phyloP scores from a whole-genome alignment of 176 grass and related monocot genomes.

The Juncus effusus region DNA sequence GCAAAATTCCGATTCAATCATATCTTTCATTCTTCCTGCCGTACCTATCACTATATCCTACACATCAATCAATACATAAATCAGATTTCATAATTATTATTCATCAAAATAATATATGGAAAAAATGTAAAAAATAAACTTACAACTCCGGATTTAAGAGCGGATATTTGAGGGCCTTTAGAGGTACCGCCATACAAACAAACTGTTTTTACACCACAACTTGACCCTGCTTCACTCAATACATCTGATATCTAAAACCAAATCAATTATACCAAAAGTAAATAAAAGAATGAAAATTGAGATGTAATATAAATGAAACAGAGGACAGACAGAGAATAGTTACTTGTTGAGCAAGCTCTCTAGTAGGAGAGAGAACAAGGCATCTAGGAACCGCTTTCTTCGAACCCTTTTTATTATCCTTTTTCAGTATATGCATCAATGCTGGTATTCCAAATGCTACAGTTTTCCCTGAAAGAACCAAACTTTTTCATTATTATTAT shows the following conservation, averaged over 20 bases:
- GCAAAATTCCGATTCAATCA: constrained; percentile 90
- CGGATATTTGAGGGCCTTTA: constrained; percentile 89
- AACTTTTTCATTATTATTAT: too few species aligned
- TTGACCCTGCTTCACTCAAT: constrained; percentile 67
- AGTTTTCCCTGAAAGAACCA: constrained; percentile 57
- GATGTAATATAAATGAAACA: neutral
- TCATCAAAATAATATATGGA: neutral
- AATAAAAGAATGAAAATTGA: constrained; percentile 12
- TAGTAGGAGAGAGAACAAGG: constrained; percentile 86
- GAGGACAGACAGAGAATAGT: neutral
- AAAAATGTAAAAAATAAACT: constrained; percentile 24
- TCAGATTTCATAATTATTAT: too few species aligned
- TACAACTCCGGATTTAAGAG: constrained; percentile 96
- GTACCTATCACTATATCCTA: constrained; percentile 97
- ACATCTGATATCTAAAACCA: constrained; percentile 78
- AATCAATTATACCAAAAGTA: constrained; percentile 8
- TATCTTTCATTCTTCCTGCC: constrained; percentile 93
- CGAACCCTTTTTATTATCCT: constrained; percentile 37
- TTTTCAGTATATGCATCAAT: constrained; percentile 77
- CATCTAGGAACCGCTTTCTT: constrained; percentile 69
- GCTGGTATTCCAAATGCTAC: constrained; percentile 91
- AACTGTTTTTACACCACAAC: constrained; percentile 71
- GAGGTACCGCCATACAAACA: constrained; percentile 95
- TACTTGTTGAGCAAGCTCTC: constrained; percentile 96
- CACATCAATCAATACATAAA: neutral